phyloP scores from a whole-genome alignment of 441 rosid genomes.

The Mallotus repandus region DNA sequence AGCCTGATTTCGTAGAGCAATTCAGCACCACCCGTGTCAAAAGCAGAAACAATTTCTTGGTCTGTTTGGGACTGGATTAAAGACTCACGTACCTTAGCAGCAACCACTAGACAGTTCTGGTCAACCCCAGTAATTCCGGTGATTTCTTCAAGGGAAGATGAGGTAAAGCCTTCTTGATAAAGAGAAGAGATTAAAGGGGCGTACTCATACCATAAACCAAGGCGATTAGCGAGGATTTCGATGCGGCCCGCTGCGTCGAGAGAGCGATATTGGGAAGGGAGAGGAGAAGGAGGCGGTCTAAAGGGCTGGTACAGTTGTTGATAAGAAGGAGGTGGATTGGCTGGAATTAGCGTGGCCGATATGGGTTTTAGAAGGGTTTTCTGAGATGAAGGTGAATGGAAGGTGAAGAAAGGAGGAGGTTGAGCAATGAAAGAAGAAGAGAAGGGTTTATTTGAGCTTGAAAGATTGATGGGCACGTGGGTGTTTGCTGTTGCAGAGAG shows the following conservation, averaged over 20 bases:
- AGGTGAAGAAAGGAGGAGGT: slow-evolving; percentile 18
- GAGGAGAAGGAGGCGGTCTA: slow-evolving; percentile 77
- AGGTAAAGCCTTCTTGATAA: slow-evolving; percentile 60
- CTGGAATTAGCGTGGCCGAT: slow-evolving; percentile 23
- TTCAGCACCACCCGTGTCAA: slow-evolving; percentile 74
- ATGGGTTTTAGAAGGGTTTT: slow-evolving; percentile 26
- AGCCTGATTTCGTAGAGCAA: slow-evolving; percentile 75
- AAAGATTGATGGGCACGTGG: slow-evolving; percentile 6
- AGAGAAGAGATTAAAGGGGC: slow-evolving; percentile 81
- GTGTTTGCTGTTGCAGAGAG: slow-evolving; percentile 22
- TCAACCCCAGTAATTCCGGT: slow-evolving; percentile 82
- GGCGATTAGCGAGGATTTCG: slow-evolving; percentile 60
- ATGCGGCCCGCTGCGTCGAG: slow-evolving; percentile 61
- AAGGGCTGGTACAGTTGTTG: slow-evolving; percentile 74
- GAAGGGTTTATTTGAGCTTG: slow-evolving; percentile 11
- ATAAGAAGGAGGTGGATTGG: slow-evolving; percentile 18
- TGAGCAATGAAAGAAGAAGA: slow-evolving; percentile 21
- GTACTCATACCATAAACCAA: slow-evolving; percentile 82
- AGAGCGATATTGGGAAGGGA: slow-evolving; percentile 57
- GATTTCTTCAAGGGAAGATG: slow-evolving; percentile 60
- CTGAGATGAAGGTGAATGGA: slow-evolving; percentile 20
- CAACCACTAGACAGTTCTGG: slow-evolving; percentile 78
- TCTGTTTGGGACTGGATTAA: slow-evolving; percentile 52
- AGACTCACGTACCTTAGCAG: slow-evolving; percentile 67
- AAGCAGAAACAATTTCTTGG: slow-evolving; percentile 52